Conservation (phyloP, 768 basidiomycete species). For the Kondoa malvinella region DNA sequence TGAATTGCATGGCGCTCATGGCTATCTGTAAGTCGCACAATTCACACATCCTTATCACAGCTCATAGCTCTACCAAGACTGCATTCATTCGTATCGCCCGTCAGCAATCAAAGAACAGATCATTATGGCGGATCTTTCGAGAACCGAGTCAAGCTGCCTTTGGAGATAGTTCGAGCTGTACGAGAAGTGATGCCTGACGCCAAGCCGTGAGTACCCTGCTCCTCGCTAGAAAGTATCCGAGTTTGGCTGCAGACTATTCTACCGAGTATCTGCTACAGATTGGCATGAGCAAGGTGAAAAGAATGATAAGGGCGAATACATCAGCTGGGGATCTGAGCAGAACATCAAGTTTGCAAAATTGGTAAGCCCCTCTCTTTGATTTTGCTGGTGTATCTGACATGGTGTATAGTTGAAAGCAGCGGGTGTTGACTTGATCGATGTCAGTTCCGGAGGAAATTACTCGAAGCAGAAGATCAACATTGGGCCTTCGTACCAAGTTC, state of each 20-base stretch:
- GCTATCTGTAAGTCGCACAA: too few species aligned
- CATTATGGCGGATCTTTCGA: slow-evolving; percentile 49
- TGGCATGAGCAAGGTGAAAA: slow-evolving; percentile 48
- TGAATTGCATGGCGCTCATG: slow-evolving; percentile 18
- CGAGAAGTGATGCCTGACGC: slow-evolving; percentile 43
- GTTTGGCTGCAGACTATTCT: slow-evolving; percentile 38
- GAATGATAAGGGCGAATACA: slow-evolving; percentile 42
- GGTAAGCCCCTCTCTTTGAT: slow-evolving; percentile 23
- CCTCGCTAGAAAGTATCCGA: neutral
- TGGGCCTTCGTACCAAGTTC: slow-evolving; percentile 49
- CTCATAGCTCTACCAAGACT: too few species aligned
- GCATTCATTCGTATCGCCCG: slow-evolving; percentile 52
- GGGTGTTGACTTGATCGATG: slow-evolving; percentile 63
- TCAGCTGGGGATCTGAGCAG: slow-evolving; percentile 63
- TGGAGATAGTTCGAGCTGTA: slow-evolving; percentile 42
- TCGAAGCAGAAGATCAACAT: slow-evolving; percentile 42
- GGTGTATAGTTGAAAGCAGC: slow-evolving; percentile 31
- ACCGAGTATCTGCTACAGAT: slow-evolving; percentile 51
- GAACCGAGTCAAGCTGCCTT: slow-evolving; percentile 53
- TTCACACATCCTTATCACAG: too few species aligned
- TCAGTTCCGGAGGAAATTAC: slow-evolving; percentile 52
- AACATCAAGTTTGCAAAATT: slow-evolving; percentile 42
- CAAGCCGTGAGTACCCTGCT: slow-evolving; percentile 35
- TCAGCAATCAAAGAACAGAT: slow-evolving; percentile 57
- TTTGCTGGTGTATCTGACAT: neutral